Evolutionary conservation across 805 yeast species (phyloP), one percentile per base, ranked within the genome.

Genomic region (Candida insectorum): DNA sequence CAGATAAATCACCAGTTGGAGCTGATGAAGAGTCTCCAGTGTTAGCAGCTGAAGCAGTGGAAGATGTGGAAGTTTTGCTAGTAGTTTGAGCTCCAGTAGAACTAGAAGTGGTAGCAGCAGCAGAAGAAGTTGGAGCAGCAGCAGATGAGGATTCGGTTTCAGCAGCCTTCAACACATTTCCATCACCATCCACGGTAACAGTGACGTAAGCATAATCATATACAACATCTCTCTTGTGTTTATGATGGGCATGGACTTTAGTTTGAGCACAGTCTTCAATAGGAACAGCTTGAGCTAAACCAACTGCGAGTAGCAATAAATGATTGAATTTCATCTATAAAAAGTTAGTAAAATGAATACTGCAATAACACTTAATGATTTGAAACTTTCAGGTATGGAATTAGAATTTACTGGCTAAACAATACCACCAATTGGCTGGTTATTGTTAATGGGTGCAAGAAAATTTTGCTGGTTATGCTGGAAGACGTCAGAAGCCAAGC

Each of bases 151-250:
- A 6, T 19, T 47, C 29, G 25, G 56, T 24, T 22, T 46, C 27
- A 19, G 56, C 37, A 20, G 56, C 36, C 28, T 54, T 54, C 16
- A 58, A 45, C 16, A 62, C 62, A 12, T 60, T 60, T 40, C 74
- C 75, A 27, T 57, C 39, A 26, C 63, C 67, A 42, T 69, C 65
- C 35, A 67, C 69, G 39, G 71, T 58, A 34, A 69, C 67, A 23
- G 70, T 64, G 33, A 64, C 65, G 41, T 62, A 58, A 36, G 59
- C 59, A 44, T 63, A 58, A 44, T 68, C 60, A 52, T 65, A 54
- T 36, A 62, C 81, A 43, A 70, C 72, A 29, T 75, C 80, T 65
- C 77, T 72, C 59, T 68, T 77, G 59, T 71, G 80, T 55, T 62
- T 74, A 62, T 72, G 81, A 64, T 80, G 83, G 38, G 69, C 69